Base-by-base conservation (phyloP, 805 yeast species). In the Zygotorulaspora florentina region DNA sequence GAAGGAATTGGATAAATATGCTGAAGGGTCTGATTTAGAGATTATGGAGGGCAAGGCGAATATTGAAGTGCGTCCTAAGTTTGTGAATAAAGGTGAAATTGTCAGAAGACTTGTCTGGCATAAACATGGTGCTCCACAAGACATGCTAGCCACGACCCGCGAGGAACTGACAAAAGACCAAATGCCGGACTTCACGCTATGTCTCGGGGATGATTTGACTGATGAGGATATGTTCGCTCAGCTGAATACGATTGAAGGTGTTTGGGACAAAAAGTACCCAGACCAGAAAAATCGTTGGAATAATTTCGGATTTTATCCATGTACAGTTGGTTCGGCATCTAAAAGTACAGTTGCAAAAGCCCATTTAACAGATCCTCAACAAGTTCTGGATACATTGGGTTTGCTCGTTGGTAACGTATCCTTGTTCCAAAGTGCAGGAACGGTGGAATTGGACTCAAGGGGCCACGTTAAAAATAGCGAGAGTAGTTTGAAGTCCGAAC, bases 31-130 rank as follows among this genome's bases (percentile, higher is more conserved):
- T 59, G 96, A 88, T 50, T 85, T 93, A 35, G 99, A 93, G 61
- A 93, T 93, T 12, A 91, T 93, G 97, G 75, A 85, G 11, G 99
- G 99, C 39, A 93, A 93, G 68, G 98, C 98, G 27, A 93, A 93
- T 61, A 77, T 93, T 38, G 99, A 93, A 68, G 98, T 93, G n/a
- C 76, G 99, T 52, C 99, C 99, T 11, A 79, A 80, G 48, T 86
- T 89, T 64, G 88, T 91, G 44, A 93, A 93, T 71, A 93, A 93
- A 66, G 99, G 99, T 46, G 99, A 91, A 66, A 93, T 93, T 58
- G 98, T 87, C 30, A 85, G 80, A 61, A 70, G 89, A 50, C 73
- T 91, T 47, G 87, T 87, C 9, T 69, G 80, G 57, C 77, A 77
- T 45, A 74, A 77, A 15, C 83, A 83, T 61, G 87, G 87, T 3